Percentiles rank a stretch among this genome's conserved stretches.
Conservation (phyloP, 345 rosid species). For the Adansonia digitata region DNA sequence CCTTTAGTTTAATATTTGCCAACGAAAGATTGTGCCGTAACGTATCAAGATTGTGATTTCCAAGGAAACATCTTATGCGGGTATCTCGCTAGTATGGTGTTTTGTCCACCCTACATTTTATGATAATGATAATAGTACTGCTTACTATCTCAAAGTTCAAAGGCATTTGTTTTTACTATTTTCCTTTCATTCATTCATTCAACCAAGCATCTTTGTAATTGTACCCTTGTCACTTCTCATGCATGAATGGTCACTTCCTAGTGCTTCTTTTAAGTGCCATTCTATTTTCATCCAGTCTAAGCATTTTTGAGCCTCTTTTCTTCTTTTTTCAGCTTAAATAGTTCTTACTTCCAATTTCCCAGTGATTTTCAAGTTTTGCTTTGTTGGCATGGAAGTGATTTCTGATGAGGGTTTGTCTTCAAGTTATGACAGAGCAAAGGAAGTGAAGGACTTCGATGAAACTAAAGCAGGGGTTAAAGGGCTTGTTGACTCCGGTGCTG, state of each 20-base stretch:
- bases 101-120: too few species aligned
- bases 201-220: constrained; percentile 10
- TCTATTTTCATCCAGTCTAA: background rate
- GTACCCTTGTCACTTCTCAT: background rate
- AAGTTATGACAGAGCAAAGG: constrained; percentile 8
- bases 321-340: background rate
- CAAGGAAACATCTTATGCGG: constrained; percentile 4
- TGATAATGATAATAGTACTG: background rate
- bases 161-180: background rate
- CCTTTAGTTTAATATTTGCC: background rate
- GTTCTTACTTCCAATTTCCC: background rate
- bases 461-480: constrained; percentile 35
- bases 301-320: constrained; percentile 1
- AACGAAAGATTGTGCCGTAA: background rate
- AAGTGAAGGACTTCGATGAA: constrained; percentile 26
- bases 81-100: constrained; percentile 10
- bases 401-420: constrained; percentile 17
- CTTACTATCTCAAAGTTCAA: background rate
- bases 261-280: background rate
- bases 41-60: background rate
- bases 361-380: background rate
- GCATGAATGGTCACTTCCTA: background rate
- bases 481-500: constrained; percentile 35
- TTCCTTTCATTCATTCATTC: background rate
- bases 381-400: background rate